A percentile compares a stretch with the other conserved stretches of the same genome.
These are phyloP conservation scores for Echria macrotheca DNA, from an alignment of 495 filamentous ascomycete genomes.

Conservation along the genomic window DNA sequence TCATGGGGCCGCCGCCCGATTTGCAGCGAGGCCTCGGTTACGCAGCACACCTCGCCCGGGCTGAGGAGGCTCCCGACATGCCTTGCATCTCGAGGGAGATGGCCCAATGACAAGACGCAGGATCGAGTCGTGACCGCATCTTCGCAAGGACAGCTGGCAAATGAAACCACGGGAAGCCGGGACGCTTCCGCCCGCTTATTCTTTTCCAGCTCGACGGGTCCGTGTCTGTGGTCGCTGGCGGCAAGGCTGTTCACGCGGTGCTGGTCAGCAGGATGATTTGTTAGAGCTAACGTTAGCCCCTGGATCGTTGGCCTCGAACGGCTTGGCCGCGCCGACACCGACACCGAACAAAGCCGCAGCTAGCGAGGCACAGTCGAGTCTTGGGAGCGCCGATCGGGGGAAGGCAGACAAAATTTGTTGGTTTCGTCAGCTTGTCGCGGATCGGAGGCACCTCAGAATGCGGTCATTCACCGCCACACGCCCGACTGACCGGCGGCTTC, in stretches of 20 bases:
- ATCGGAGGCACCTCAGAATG: neutral
- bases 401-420: neutral
- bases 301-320: neutral
- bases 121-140: neutral
- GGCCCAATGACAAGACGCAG: neutral
- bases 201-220: neutral
- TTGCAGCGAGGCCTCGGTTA: neutral
- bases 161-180: neutral
- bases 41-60: too few relatives aligned
- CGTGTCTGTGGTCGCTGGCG: neutral
- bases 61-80: slow-evolving; percentile 6
- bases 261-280: neutral
- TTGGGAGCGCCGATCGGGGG: slow-evolving; percentile 4
- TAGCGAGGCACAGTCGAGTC: neutral
- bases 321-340: neutral
- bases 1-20: slow-evolving; percentile 5
- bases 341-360: neutral
- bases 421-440: neutral
- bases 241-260: neutral
- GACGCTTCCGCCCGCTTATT: neutral
- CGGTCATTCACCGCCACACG: too few relatives aligned
- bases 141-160: neutral
- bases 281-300: neutral
- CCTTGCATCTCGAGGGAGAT: slow-evolving; percentile 1
- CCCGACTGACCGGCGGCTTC: too few relatives aligned